Evolutionary conservation across 2,329 filamentous ascomycete genomes (phyloP), one percentile per base, ranked within the genome.

Genomic region (Podosphaera fusca): DNA sequence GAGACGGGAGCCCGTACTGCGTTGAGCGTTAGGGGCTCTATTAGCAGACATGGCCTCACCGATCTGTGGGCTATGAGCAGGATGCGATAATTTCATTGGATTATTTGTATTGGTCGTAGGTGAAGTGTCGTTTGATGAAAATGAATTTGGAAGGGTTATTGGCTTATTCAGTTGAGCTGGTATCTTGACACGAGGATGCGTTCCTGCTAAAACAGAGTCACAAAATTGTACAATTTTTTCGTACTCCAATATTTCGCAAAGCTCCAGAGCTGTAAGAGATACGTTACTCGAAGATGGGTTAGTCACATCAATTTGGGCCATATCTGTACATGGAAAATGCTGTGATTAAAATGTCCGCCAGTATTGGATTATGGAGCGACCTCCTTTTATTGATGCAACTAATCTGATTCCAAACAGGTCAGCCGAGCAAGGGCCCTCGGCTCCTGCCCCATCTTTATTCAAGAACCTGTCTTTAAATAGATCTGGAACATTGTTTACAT

Each of bases 201-300:
- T 80, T 66, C 89, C 88, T 68, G 85, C 79, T 67, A 92, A 74
- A 64, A 96, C 78, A 63, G 81, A 76, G 73, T 95, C 85, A 70
- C 82, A 83, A 69, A 96, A 81, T 63, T 75, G 79, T 66, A 94
- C 69, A 65, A 96, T 85, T 71, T 83, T 87, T 67, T 84, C 78
- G 73, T 87, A 92, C 70, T 89, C 80, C 64, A 74, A 70, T 55
- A 83, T 70, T 66, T 83, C 79, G 65, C 75, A 72, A 58, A 74
- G 67, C 62, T 79, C 75, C 59, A 75, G 73, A 60, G 74, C 67
- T 57, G 72, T 67, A 63, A 70, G 61, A 62, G 64, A 61, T 63
- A 59, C 58, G 58, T 63, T 65, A 63, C 65, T 64, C 30, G 60
- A 51, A 29, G 59, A 59, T 59, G 60, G 64, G 40, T 64, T 64